Evolutionary conservation across 345 rosid genomes (phyloP).

Genomic region (Salix exigua): DNA sequence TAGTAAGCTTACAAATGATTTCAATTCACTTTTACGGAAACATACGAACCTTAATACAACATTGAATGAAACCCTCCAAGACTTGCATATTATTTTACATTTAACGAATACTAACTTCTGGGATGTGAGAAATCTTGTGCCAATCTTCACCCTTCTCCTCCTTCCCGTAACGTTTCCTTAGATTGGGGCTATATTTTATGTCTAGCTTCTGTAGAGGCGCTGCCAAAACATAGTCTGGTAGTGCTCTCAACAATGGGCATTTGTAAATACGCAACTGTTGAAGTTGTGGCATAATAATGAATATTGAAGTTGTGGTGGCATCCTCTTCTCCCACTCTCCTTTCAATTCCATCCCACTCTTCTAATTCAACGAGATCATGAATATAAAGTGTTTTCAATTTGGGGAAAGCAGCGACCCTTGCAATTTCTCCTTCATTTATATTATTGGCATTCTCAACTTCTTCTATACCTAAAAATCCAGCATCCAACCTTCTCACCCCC

Average conservation of each 20-base stretch:
- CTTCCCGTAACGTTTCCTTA: too few species aligned
- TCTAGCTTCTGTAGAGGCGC: too few species aligned
- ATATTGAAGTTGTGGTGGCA: neutral
- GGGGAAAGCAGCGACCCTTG: constrained; percentile 5
- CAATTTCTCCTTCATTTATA: neutral
- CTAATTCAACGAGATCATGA: neutral
- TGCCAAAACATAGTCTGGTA: constrained; percentile 6
- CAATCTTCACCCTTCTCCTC: too few species aligned
- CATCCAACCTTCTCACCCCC: neutral
- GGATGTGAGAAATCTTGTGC: too few species aligned
- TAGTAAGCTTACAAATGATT: too few species aligned
- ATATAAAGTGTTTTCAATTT: constrained; percentile 1
- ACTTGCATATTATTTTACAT: too few species aligned
- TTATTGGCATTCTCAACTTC: too few species aligned
- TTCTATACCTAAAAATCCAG: constrained; percentile 11
- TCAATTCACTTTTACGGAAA: too few species aligned
- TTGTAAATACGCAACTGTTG: neutral
- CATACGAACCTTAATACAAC: too few species aligned
- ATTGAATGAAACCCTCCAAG: too few species aligned
- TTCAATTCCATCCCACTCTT: constrained; percentile 4
- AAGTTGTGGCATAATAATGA: constrained; percentile 7
- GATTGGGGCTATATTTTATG: too few species aligned
- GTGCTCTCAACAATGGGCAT: neutral
- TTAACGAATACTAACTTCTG: neutral
- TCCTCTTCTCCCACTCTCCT: neutral